Evolutionary conservation across 169 alveolate genomes (phyloP).

Genomic region (Blepharisma undulans): DNA sequence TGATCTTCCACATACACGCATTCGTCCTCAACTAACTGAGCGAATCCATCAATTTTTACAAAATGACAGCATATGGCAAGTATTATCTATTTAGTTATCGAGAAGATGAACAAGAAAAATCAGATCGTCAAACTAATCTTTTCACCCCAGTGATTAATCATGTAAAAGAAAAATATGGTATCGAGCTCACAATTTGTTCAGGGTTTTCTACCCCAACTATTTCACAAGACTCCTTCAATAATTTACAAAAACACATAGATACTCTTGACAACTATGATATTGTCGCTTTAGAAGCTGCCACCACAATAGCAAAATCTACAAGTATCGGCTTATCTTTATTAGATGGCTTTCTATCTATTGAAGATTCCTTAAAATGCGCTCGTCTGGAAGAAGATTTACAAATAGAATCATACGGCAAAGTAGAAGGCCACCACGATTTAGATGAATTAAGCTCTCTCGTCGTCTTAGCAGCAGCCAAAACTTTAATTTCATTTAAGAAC

Average conservation of each 20-base stretch:
- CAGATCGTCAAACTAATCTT: not conserved
- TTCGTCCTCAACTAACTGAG: not conserved
- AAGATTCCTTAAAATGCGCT: not conserved
- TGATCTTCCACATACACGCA: not conserved
- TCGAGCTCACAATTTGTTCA: not conserved
- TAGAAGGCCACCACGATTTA: constrained; percentile 41
- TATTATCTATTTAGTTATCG: constrained; percentile 14
- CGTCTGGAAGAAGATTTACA: constrained; percentile 33
- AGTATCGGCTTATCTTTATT: constrained; percentile 29
- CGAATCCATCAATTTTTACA: not conserved
- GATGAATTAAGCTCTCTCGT: constrained; percentile 2
- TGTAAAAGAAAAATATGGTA: not conserved
- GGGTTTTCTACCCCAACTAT: constrained; percentile 10
- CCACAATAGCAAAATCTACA: constrained; percentile 22
- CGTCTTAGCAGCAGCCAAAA: constrained; percentile 3
- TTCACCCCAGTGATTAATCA: constrained; percentile 25
- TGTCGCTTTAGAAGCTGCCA: constrained; percentile 35
- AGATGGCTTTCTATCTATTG: constrained; percentile 22
- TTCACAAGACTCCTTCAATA: not conserved
- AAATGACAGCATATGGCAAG: constrained; percentile 37
- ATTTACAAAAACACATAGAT: not conserved
- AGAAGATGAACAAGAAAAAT: constrained; percentile 8
- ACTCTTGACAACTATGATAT: not conserved
- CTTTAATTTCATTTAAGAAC: not conserved
- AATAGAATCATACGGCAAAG: constrained; percentile 9